Conservation (phyloP, 805 yeast genomes). For the Groenewaldozyma tartarivorans region DNA sequence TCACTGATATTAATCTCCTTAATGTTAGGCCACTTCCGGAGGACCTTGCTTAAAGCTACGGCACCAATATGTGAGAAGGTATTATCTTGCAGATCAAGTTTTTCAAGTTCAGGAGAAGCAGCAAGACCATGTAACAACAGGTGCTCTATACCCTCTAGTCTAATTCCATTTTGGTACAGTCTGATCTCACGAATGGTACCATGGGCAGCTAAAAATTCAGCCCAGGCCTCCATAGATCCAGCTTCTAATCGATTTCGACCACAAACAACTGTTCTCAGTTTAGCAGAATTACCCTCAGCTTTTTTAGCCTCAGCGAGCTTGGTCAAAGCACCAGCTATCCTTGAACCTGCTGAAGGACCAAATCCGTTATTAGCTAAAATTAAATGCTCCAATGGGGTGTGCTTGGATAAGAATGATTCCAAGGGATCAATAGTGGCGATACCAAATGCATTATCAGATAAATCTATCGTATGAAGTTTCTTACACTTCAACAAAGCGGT, state of each 20-base stretch:
- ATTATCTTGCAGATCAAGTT: constrained; percentile 87
- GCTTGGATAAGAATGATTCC: constrained; percentile 66
- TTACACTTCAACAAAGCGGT: constrained; percentile 64
- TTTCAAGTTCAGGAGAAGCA: constrained; percentile 48
- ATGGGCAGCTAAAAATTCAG: constrained; percentile 79
- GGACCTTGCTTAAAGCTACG: constrained; percentile 47
- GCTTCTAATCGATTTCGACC: constrained; percentile 96
- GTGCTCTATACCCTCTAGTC: constrained; percentile 82
- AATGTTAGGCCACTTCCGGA: constrained; percentile 57
- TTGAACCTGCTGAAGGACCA: constrained; percentile 96
- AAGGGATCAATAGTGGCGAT: constrained; percentile 88
- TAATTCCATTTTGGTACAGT: constrained; percentile 92
- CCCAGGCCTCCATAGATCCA: constrained; percentile 79
- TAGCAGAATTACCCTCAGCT: constrained; percentile 33
- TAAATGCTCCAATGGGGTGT: constrained; percentile 73
- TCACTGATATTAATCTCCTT: constrained; percentile 81
- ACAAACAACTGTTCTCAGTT: constrained; percentile 79
- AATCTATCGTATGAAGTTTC: constrained; percentile 61
- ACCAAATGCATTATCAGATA: constrained; percentile 95
- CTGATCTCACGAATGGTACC: constrained; percentile 60
- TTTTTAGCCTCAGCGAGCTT: constrained; percentile 58
- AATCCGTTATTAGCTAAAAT: constrained; percentile 91
- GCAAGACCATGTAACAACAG: constrained; percentile 66
- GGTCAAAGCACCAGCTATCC: constrained; percentile 81
- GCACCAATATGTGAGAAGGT: constrained; percentile 74